Evolutionary conservation across 441 rosid genomes (phyloP), one percentile per base, ranked within the genome.

Genomic region (Oxalis stricta): DNA sequence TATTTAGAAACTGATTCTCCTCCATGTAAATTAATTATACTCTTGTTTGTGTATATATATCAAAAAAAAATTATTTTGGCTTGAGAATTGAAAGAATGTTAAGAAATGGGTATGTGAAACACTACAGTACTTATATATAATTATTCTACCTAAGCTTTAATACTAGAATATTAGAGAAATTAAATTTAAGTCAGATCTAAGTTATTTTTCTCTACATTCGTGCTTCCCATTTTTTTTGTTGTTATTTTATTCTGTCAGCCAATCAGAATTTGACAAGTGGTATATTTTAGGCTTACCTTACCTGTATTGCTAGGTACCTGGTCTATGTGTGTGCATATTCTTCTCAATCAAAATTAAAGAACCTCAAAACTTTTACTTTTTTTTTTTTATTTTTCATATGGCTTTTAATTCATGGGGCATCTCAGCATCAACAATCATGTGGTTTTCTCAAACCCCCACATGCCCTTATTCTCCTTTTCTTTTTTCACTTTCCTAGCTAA

Each of bases 1-100:
- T 57, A 72, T 70, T 67, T 2, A 76, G 80, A 73, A 76, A 55
- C 54, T 66, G 73, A 45, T 64, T 66, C 46, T 65, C 76, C 76
- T 60, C 31, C 38, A 52, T 47, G 38, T 46, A 39, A 12, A 7
- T 36, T 11, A 3, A 23, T 12, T 36, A 9, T 52, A 16, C 29
- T 52, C 53, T 28, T 15, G 36, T 31, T 24, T 54, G 32, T 28
- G 47, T 48, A 60, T 12, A 40, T 10, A 50, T 26, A 38, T 41
- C 45, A 58, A 43, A 34, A 41, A 40, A 41, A 5, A 18, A n/a
- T n/a, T n/a, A n/a, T n/a, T n/a, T n/a, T n/a, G n/a, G n/a, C n/a
- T n/a, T n/a, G n/a, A n/a, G n/a, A 46, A 44, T 26, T 39, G 64
- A 68, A 66, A 70, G 52, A 64, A 60, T 62, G 67, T 60, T 60